A percentile compares a stretch with the other conserved stretches of the same genome.
These are phyloP conservation scores for Backusella westeae DNA, from an alignment of 192 early-diverging fungal genomes.

Conservation along the genomic window DNA sequence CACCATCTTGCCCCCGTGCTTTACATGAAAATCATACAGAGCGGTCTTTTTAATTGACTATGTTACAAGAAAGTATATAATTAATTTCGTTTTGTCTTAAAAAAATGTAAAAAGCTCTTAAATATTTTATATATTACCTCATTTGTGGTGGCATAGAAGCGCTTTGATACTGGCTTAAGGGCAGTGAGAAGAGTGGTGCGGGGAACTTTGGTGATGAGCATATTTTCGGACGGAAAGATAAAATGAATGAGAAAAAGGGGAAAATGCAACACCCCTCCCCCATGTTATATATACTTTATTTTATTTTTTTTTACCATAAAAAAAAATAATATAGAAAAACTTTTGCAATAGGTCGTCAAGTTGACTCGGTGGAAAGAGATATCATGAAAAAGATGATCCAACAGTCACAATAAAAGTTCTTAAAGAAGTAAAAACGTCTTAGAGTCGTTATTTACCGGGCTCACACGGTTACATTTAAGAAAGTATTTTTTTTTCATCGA, in stretches of 20 bases:
- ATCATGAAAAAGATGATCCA: not conserved
- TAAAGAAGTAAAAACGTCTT: not conserved
- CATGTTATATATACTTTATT: constrained; percentile 4
- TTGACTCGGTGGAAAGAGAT: constrained; percentile 41
- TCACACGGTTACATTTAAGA: constrained; percentile 6
- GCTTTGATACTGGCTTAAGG: not conserved
- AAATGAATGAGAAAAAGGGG: not conserved
- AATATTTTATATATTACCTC: constrained; percentile 10
- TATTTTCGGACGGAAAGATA: not conserved
- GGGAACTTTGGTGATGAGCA: constrained; percentile 4
- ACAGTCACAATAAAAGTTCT: constrained; percentile 6
- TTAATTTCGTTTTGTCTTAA: not conserved
- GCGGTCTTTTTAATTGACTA: constrained; percentile 68
- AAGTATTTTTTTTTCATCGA: not conserved
- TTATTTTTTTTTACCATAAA: constrained; percentile 19
- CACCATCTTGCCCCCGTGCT: constrained; percentile 94
- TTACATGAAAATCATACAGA: constrained; percentile 90
- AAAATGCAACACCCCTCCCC: not conserved
- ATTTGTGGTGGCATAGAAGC: constrained; percentile 11
- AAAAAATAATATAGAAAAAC: constrained; percentile 15
- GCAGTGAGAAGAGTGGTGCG: not conserved
- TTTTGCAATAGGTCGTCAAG: constrained; percentile 36
- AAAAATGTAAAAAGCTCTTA: not conserved
- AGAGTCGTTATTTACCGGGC: not conserved
- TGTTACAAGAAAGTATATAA: not conserved